Conservation (phyloP, 352 stramenopile genomes). For the Pythium brassicae region DNA sequence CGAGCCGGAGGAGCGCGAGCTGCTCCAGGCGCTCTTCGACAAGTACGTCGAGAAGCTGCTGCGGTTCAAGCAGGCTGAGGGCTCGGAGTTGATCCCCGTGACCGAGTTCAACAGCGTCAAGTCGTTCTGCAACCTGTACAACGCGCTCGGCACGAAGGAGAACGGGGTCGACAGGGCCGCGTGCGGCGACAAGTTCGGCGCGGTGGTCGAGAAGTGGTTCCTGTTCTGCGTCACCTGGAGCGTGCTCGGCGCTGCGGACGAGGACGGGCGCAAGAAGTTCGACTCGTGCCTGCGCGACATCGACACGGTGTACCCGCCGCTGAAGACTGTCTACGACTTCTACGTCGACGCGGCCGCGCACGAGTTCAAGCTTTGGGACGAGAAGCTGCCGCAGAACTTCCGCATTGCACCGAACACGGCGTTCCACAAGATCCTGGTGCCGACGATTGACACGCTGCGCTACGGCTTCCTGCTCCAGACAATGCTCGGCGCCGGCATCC, state of each 20-base stretch:
- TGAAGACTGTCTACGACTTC: conserved; percentile 93
- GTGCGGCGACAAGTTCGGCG: conserved; percentile 65
- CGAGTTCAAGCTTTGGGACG: conserved; percentile 85
- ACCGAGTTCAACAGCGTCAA: conserved; percentile 80
- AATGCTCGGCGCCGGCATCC: conserved; percentile 64
- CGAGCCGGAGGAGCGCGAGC: conserved; percentile 58
- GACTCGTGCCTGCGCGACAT: conserved; percentile 90
- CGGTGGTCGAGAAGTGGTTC: conserved; percentile 80
- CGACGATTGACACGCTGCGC: conserved; percentile 79
- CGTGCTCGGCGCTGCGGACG: conserved; percentile 81
- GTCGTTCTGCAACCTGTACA: conserved; percentile 87
- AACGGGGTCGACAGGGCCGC: conserved; percentile 63
- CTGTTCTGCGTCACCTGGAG: conserved; percentile 85
- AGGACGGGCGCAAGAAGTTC: conserved; percentile 81
- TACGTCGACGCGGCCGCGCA: conserved; percentile 77
- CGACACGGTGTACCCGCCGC: conserved; percentile 88
- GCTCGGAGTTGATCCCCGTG: conserved; percentile 72
- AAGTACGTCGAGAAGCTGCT: conserved; percentile 81
- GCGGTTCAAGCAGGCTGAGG: conserved; percentile 56
- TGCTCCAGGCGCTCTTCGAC: conserved; percentile 66
- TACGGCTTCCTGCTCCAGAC: conserved; percentile 82
- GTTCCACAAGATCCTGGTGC: conserved; percentile 87
- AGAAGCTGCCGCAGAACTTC: conserved; percentile 75
- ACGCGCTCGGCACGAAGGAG: conserved; percentile 55
- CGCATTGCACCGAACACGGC: conserved; percentile 61